A percentile compares a stretch with the other conserved stretches of the same genome.
Conservation (phyloP, 441 rosid species). For the Codiaeum variegatum region DNA sequence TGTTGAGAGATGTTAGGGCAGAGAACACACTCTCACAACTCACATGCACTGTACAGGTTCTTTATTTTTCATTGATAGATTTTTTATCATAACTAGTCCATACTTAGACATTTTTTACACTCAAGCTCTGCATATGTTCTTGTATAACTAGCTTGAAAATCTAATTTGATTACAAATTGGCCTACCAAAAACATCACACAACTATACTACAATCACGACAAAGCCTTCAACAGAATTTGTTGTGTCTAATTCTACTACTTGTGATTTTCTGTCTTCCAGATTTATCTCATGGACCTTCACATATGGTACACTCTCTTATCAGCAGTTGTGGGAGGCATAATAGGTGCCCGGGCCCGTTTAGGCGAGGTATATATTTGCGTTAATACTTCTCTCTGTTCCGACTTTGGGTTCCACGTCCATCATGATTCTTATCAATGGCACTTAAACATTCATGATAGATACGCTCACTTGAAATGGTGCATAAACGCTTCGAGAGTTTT, state of each 20-base stretch:
- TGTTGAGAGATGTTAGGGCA: no score
- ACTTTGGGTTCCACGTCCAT: slow-evolving; percentile 6
- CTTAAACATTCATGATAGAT: slow-evolving; percentile 45
- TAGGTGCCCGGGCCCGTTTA: slow-evolving; percentile 97
- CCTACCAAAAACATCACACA: no score
- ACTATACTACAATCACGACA: no score
- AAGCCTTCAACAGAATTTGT: neutral
- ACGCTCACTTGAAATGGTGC: slow-evolving; percentile 93
- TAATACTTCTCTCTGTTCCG: neutral
- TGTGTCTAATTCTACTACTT: neutral
- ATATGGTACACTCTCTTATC: slow-evolving; percentile 95
- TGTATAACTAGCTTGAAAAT: no score
- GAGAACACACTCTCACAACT: no score
- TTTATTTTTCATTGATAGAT: no score
- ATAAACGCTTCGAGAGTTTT: slow-evolving; percentile 97
- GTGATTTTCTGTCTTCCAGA: slow-evolving; percentile 35
- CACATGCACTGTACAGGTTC: no score
- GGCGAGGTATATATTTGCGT: slow-evolving; percentile 73
- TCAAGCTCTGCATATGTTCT: no score
- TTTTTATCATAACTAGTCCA: no score
- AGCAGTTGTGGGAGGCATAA: slow-evolving; percentile 94
- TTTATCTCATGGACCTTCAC: slow-evolving; percentile 94
- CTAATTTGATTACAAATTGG: no score
- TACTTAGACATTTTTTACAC: no score
- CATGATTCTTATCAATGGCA: neutral